phyloP scores from a whole-genome alignment of 345 rosid species.

The Jatropha curcas region DNA sequence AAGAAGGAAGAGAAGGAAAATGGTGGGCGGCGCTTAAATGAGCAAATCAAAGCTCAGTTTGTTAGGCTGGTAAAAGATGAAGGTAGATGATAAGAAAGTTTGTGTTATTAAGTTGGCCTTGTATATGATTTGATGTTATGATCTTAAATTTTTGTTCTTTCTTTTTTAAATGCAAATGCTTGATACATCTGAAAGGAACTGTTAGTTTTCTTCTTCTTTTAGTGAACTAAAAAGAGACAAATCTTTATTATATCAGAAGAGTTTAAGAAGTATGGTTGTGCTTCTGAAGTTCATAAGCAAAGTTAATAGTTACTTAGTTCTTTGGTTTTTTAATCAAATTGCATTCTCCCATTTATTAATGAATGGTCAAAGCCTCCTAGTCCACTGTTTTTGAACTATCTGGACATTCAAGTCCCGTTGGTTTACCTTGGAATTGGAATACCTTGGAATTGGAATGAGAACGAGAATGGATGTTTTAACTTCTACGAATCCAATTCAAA shows the following conservation, averaged over 20 bases:
- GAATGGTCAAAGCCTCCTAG: background rate
- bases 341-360: background rate
- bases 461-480: too few species aligned
- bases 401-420: too few species aligned
- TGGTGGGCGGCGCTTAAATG: constrained; percentile 41
- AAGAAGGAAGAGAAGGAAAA: constrained; percentile 38
- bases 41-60: constrained; percentile 38
- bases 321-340: background rate
- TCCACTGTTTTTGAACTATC: background rate
- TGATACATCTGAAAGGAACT: background rate
- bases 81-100: constrained; percentile 30
- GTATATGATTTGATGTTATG: background rate
- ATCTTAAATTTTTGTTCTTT: too few species aligned
- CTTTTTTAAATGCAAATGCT: background rate
- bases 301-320: background rate
- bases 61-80: constrained; percentile 57
- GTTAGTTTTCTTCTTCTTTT: background rate
- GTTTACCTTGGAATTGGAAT: too few species aligned
- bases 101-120: background rate
- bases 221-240: background rate
- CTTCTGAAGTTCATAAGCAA: background rate
- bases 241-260: background rate
- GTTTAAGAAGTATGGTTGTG: background rate
- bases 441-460: too few species aligned
- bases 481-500: too few species aligned